Conservation (phyloP, 2,329 filamentous ascomycete genomes). For the Alternaria rosae region DNA sequence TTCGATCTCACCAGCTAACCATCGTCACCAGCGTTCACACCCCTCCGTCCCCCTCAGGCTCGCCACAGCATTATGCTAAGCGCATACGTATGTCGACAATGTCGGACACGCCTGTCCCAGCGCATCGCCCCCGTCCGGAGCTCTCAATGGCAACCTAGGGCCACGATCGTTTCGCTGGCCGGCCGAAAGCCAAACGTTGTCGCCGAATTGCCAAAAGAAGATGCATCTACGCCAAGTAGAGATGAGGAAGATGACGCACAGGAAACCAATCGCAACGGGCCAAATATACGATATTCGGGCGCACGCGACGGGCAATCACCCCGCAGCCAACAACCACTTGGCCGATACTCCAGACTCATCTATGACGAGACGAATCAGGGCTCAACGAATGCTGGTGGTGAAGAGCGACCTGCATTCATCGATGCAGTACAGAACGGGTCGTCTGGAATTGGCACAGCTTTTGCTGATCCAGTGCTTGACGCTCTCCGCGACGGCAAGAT, state of each 20-base stretch:
- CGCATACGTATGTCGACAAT: constrained; percentile 46
- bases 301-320: neutral
- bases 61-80: constrained; percentile 34
- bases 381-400: neutral
- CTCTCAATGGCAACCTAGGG: constrained; percentile 41
- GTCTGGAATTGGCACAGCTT: neutral
- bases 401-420: neutral
- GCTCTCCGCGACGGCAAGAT: constrained; percentile 1
- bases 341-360: constrained; percentile 29
- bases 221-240: constrained; percentile 8
- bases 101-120: constrained; percentile 33
- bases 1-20: constrained; percentile 4
- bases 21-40: constrained; percentile 3
- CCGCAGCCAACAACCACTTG: neutral
- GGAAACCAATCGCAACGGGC: neutral
- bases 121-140: constrained; percentile 15
- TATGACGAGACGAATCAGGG: neutral
- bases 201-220: constrained; percentile 8
- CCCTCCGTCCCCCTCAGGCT: neutral
- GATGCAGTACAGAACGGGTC: neutral
- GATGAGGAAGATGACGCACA: constrained; percentile 7
- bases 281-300: neutral
- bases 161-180: constrained; percentile 43
- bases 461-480: neutral
- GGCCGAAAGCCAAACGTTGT: constrained; percentile 13